A percentile compares a stretch with the other conserved stretches of the same genome.
phyloP scores from a whole-genome alignment of 2,329 filamentous ascomycete genomes.

The Sclerotinia minor region DNA sequence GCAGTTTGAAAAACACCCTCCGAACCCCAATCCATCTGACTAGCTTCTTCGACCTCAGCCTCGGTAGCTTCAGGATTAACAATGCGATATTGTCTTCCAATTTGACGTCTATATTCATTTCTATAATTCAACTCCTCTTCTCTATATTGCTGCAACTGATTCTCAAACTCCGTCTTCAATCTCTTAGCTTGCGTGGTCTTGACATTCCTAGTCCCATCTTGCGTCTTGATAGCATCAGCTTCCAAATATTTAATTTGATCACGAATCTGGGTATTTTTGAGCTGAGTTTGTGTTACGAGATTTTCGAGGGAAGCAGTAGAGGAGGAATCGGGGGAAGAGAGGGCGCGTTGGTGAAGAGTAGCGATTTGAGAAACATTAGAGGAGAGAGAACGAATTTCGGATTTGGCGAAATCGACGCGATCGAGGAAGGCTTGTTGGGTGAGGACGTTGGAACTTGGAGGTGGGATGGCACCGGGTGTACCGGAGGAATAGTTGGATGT shows the following conservation, averaged over 20 bases:
- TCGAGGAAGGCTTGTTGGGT: constrained; percentile 67
- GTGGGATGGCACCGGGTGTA: constrained; percentile 29
- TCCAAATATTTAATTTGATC: constrained; percentile 77
- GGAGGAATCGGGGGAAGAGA: constrained; percentile 62
- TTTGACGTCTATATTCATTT: constrained; percentile 72
- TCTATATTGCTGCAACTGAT: constrained; percentile 69
- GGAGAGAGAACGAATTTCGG: constrained; percentile 67
- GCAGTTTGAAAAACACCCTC: constrained; percentile 82
- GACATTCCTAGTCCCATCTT: constrained; percentile 58
- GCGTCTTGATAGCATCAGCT: constrained; percentile 65
- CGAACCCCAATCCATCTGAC: constrained; percentile 70
- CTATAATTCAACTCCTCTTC: constrained; percentile 71
- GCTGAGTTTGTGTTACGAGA: constrained; percentile 67
- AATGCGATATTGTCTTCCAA: constrained; percentile 77
- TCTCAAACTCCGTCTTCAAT: constrained; percentile 71
- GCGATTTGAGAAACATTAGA: constrained; percentile 67
- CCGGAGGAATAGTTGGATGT: constrained; percentile 30
- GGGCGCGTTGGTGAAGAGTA: constrained; percentile 68
- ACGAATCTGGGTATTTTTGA: constrained; percentile 73
- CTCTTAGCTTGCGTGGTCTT: constrained; percentile 74
- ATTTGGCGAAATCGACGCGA: constrained; percentile 66
- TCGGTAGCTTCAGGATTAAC: constrained; percentile 80
- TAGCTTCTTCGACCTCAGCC: constrained; percentile 67
- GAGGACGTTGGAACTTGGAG: constrained; percentile 46
- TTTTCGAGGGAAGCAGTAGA: constrained; percentile 57